These are phyloP conservation scores for Vararia minispora DNA, from an alignment of 768 basidiomycete genomes.

Conservation along the genomic window DNA sequence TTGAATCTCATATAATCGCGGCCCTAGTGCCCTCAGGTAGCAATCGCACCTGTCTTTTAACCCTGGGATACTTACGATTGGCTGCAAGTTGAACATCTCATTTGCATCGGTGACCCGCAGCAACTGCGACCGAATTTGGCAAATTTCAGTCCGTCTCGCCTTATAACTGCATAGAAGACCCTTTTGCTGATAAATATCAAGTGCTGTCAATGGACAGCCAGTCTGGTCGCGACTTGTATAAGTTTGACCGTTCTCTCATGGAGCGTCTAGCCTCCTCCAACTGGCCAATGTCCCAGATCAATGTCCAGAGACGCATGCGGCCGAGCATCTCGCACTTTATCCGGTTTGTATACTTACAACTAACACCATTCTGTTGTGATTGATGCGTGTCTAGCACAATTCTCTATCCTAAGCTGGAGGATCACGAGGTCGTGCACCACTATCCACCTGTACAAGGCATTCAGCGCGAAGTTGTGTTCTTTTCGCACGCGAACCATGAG, in stretches of 20 bases:
- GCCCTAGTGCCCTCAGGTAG: conserved; percentile 38
- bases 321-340: conserved; percentile 55
- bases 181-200: conserved; percentile 17
- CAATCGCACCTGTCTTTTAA: not conserved
- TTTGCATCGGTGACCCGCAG: conserved; percentile 71
- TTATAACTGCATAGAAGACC: not conserved
- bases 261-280: conserved; percentile 51
- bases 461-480: conserved; percentile 53
- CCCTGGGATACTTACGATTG: not conserved
- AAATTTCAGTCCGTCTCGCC: conserved; percentile 37
- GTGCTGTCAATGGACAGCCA: conserved; percentile 59
- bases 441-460: conserved; percentile 56
- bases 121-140: conserved; percentile 63
- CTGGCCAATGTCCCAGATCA: conserved; percentile 55
- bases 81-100: conserved; percentile 49
- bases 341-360: conserved; percentile 24
- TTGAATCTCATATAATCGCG: conserved; percentile 66
- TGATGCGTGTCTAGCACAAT: conserved; percentile 29
- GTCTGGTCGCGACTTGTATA: conserved; percentile 43
- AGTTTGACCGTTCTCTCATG: conserved; percentile 62
- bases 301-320: conserved; percentile 69
- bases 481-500: conserved; percentile 52
- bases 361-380: not conserved
- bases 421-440: conserved; percentile 37
- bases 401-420: conserved; percentile 49